Base-by-base conservation (phyloP, 768 basidiomycete genomes). In the Panellus pusillus region DNA sequence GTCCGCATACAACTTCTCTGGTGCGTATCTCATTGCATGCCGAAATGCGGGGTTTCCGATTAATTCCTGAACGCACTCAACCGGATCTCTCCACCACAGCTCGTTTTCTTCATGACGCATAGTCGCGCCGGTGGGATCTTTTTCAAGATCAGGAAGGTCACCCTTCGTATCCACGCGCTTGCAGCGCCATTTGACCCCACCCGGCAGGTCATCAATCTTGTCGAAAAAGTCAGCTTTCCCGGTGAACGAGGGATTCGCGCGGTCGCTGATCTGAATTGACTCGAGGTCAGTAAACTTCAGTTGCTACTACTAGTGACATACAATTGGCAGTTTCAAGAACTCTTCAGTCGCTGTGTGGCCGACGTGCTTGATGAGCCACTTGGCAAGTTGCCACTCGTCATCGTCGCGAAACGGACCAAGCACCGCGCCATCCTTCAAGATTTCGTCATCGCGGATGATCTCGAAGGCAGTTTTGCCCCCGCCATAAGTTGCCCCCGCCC, bases 341-440 rank as follows among this genome's bases (percentile, higher is more conserved):
- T 19, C 67, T 60, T 11, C 62, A 65, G 37, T 61, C 50, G 2
- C 45, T 59, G 11, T 68, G 46, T 3, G 65, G 52, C 9, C 37
- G 57, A 48, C 57, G 13, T 17, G 18, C 2, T 41, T 50, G n/a
- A 61, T 60, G 24, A 70, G 35, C 65, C 62, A 70, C n/a, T 50
- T 28, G 1, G 60, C 70, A 3, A 71, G 35, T 11, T 62, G 58
- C 54, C 65, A 66, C 17, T 71, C 63, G 15, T 64, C 65, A 32
- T 52, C 47, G 18, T 50, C 40, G 12, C 20, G 41, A 40, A 69
- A 70, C 11, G 68, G 66, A 7, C 39, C 39, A 19, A 40, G 39
- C 39, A 40, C 39, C 18, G 14, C 39, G 18, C 15, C 39, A n/a
- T 19, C 39, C n/a, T 40, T 40, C 39, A 40, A 40, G 39, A 40